Evolutionary conservation across 176 grass and related monocot genomes (phyloP).

Genomic region (Bromus sterilis): DNA sequence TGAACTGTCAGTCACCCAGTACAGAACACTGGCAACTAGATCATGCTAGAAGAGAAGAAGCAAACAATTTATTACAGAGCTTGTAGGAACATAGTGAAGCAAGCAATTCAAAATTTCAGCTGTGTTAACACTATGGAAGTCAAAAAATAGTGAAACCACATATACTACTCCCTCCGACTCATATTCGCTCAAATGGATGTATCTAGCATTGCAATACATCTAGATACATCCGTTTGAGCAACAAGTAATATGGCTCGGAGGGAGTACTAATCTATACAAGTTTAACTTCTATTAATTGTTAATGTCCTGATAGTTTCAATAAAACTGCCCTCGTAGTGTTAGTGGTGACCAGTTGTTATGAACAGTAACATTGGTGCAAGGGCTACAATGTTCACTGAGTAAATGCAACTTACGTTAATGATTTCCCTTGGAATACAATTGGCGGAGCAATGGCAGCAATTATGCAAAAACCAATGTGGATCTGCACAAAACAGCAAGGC

Average conservation of each 20-base stretch:
- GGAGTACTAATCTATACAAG: neutral
- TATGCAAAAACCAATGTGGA: slow-evolving; percentile 88
- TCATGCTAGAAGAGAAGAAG: neutral
- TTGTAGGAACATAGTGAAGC: neutral
- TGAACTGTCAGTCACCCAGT: neutral
- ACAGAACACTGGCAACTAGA: neutral
- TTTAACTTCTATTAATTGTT: neutral
- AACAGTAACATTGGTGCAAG: neutral
- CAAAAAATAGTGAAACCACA: neutral
- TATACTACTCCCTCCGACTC: too few relatives aligned
- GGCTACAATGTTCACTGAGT: neutral
- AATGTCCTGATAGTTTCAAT: neutral
- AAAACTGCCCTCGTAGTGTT: neutral
- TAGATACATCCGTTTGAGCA: too few relatives aligned
- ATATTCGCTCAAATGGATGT: too few relatives aligned
- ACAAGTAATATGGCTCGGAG: too few relatives aligned
- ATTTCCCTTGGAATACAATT: slow-evolving; percentile 77
- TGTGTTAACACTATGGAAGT: neutral
- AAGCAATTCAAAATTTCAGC: neutral
- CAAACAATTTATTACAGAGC: neutral
- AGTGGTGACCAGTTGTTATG: neutral
- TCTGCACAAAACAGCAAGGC: slow-evolving; percentile 32
- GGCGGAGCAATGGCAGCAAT: slow-evolving; percentile 95
- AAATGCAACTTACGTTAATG: slow-evolving; percentile 64
- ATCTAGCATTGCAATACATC: too few relatives aligned